phyloP scores from a whole-genome alignment of 225 moss, liverwort and hornwort species.

The Antitrichia curtipendula region DNA sequence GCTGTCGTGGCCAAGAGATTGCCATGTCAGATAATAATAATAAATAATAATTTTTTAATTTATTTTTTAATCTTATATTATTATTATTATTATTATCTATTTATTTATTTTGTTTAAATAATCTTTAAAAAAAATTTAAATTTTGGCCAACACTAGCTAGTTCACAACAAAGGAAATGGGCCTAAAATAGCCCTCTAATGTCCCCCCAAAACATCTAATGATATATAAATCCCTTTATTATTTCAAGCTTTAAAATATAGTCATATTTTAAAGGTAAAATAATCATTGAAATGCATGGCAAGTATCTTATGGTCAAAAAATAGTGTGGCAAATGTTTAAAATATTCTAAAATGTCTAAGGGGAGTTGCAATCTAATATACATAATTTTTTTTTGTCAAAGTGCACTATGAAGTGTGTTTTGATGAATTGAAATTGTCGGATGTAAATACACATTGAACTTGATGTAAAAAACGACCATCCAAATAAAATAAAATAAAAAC shows the following conservation, averaged over 20 bases:
- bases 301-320: neutral
- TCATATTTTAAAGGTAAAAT: neutral
- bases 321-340: neutral
- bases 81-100: too few species aligned
- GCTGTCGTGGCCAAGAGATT: too few species aligned
- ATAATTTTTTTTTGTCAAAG: neutral
- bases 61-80: too few species aligned
- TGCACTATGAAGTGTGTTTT: neutral
- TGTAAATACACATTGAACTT: neutral
- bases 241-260: neutral
- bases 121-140: too few species aligned
- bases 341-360: neutral
- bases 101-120: too few species aligned
- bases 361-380: neutral
- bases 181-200: too few species aligned
- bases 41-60: too few species aligned
- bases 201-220: too few species aligned
- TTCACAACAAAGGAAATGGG: too few species aligned
- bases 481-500: neutral
- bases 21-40: too few species aligned
- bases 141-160: too few species aligned
- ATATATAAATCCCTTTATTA: neutral
- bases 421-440: fast-evolving
- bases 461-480: neutral
- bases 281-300: neutral